Conservation (phyloP, 441 rosid genomes). For the Viola pubescens region DNA sequence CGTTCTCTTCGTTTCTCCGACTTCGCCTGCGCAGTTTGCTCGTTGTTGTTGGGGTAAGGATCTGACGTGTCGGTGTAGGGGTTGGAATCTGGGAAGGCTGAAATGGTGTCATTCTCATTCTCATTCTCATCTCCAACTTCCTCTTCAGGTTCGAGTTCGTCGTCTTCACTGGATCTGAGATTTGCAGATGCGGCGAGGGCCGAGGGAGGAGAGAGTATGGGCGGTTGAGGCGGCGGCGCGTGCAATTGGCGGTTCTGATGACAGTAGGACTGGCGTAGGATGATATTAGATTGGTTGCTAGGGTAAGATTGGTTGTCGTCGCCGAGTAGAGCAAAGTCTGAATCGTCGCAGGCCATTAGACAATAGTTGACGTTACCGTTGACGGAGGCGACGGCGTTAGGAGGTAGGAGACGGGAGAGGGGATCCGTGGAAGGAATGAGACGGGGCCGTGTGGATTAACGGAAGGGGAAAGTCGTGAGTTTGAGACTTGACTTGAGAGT, state of each 20-base stretch:
- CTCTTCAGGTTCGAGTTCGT: constrained; percentile 3
- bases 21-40: constrained; percentile 31
- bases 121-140: constrained; percentile 32
- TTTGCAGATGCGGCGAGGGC: neutral
- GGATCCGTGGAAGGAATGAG: constrained; percentile 3
- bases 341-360: constrained; percentile 54
- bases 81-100: constrained; percentile 40
- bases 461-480: constrained; percentile 28
- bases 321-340: constrained; percentile 54
- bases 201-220: constrained; percentile 21
- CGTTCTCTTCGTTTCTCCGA: constrained; percentile 34
- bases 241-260: constrained; percentile 16
- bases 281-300: neutral
- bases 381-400: constrained; percentile 42
- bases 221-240: constrained; percentile 29
- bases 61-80: constrained; percentile 23
- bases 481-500: no score
- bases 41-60: constrained; percentile 11
- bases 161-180: no score
- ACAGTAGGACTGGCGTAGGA: constrained; percentile 31
- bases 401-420: constrained; percentile 13
- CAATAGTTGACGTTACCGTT: constrained; percentile 33
- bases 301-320: constrained; percentile 41
- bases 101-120: constrained; percentile 37
- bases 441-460: constrained; percentile 19